Conservation (phyloP, 2,329 filamentous ascomycete genomes). For the Paracoccidioides brasiliensis region DNA sequence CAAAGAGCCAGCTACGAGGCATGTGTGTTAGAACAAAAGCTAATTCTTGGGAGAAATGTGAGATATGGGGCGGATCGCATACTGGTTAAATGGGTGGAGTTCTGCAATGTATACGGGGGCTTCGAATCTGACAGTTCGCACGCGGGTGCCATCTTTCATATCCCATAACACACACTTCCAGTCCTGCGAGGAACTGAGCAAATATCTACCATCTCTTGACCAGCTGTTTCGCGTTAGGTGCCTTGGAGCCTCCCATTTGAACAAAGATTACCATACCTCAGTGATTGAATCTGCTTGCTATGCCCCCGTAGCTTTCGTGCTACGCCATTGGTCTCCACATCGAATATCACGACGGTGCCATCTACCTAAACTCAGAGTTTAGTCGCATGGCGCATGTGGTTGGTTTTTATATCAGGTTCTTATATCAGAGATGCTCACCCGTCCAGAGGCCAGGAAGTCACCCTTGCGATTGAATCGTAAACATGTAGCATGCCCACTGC, state of each 20-base stretch:
- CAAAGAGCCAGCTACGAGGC: conserved; percentile 60
- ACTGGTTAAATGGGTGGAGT: conserved; percentile 84
- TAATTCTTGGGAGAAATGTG: not conserved
- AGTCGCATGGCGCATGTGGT: not conserved
- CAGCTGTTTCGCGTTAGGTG: conserved; percentile 42
- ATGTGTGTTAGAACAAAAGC: not conserved
- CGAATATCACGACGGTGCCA: conserved; percentile 89
- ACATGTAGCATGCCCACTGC: conserved; percentile 51
- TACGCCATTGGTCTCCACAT: conserved; percentile 93
- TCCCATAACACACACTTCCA: conserved; percentile 98
- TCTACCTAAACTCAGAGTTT: conserved; percentile 43
- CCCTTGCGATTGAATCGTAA: conserved; percentile 86
- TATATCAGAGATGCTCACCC: conserved; percentile 39
- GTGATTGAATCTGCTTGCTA: conserved; percentile 80
- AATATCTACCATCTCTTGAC: conserved; percentile 81
- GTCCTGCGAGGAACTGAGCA: conserved; percentile 85
- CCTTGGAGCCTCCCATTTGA: not conserved
- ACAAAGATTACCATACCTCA: conserved; percentile 40
- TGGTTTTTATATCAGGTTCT: not conserved
- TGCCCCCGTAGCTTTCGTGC: conserved; percentile 89
- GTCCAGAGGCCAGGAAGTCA: conserved; percentile 86
- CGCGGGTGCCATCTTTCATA: conserved; percentile 55
- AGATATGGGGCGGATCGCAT: conserved; percentile 22
- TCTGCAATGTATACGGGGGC: conserved; percentile 94
- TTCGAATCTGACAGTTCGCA: conserved; percentile 80